Evolutionary conservation across 345 rosid genomes (phyloP), one percentile per base, ranked within the genome.

Genomic region (Hirschfeldia incana): DNA sequence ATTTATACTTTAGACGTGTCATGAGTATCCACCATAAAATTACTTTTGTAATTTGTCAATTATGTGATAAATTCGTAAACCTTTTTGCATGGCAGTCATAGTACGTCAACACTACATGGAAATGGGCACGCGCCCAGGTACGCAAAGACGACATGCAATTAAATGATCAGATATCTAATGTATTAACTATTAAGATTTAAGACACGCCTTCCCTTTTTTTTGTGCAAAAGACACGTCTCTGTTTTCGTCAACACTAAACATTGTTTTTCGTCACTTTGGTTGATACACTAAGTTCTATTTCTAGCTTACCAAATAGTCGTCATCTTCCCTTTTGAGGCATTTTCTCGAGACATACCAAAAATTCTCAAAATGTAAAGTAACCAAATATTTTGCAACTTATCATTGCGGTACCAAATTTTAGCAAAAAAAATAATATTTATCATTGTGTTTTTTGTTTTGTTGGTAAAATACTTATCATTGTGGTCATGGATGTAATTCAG

Each of bases 1-100:
- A 3, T n/a, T 51, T 10, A 11, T 21, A 53, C 81, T 72, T 78
- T 55, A 57, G 51, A 57, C 62, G 72, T 78, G 77, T 65, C 68
- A 12, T 42, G 5, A 12, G 58, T 1, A 62, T 39, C 46, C 51
- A 65, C 73, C 81, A 78, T 30, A 53, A 16, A 16, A 27, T 37
- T 12, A 53, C 64, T 4, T 49, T 53, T 39, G 58, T 39, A 64
- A 65, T 64, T 63, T 67, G 13, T 9, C 57, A 61, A 5, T n/a
- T 62, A 1, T 12, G n/a, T 16, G 72, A 65, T 27, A 53, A 7
- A 51, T 27, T 70, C 32, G 46, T 63, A 27, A 53, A 42, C 1
- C 32, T 70, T 77, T 70, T 51, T 53, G 64, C 69, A 17, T 76
- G 34, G 70, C 27, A 49, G 33, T 2, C 59, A 21, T 21, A 17